These are phyloP conservation scores for Coprinopsis strossmayeri DNA, from an alignment of 768 basidiomycete species.

Conservation along the genomic window DNA sequence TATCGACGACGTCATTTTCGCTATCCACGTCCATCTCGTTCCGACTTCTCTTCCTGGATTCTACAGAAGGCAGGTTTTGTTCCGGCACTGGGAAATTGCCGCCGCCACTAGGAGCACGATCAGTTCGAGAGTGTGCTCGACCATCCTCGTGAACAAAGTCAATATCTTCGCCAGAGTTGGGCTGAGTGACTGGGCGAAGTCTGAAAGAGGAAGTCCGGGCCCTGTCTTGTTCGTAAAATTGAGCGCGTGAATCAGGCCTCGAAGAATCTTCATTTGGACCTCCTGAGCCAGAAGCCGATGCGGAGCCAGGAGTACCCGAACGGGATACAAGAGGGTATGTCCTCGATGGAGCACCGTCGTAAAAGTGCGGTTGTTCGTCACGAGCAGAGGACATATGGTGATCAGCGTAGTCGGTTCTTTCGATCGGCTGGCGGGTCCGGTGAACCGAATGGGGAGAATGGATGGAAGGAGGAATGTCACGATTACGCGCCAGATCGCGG, in stretches of 20 bases:
- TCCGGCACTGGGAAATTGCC: slow-evolving; percentile 25
- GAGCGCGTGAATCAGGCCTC: slow-evolving; percentile 44
- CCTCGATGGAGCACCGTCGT: slow-evolving; percentile 22
- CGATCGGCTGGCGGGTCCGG: slow-evolving; percentile 24
- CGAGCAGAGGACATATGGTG: slow-evolving; percentile 20
- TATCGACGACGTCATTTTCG: slow-evolving; percentile 37
- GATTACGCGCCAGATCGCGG: slow-evolving; percentile 16
- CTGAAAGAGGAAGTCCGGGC: slow-evolving; percentile 38
- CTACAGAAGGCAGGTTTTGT: slow-evolving; percentile 34
- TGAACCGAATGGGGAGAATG: slow-evolving; percentile 38
- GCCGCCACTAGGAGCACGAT: slow-evolving; percentile 18
- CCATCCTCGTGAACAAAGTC: slow-evolving; percentile 53
- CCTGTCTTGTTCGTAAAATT: slow-evolving; percentile 39
- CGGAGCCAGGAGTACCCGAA: slow-evolving; percentile 54
- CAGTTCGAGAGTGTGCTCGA: slow-evolving; percentile 28
- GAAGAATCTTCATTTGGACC: slow-evolving; percentile 34
- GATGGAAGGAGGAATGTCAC: slow-evolving; percentile 19
- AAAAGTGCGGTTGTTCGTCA: slow-evolving; percentile 34
- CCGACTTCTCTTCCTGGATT: slow-evolving; percentile 50
- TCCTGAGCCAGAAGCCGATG: slow-evolving; percentile 41
- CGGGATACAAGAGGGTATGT: slow-evolving; percentile 39
- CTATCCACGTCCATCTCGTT: slow-evolving; percentile 62
- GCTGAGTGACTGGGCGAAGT: slow-evolving; percentile 43
- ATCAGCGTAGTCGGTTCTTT: slow-evolving; percentile 25
- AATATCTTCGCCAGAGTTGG: slow-evolving; percentile 29